Base-by-base conservation (phyloP, 2,329 filamentous ascomycete species). In the Colletotrichum sp. region DNA sequence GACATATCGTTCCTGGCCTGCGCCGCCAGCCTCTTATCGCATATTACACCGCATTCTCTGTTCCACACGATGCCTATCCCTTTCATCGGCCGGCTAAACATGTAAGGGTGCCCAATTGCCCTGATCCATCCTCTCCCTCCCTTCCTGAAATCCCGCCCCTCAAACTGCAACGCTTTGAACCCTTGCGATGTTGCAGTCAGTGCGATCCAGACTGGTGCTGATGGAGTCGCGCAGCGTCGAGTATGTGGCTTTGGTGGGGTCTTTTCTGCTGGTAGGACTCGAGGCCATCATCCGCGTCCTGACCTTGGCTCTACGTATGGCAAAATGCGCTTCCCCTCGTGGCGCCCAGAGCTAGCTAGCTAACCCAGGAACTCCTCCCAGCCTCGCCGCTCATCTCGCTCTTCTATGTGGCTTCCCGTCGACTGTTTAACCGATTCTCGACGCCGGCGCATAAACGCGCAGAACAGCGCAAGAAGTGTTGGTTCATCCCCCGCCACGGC, bases 191-290 rank as follows among this genome's bases (percentile, higher is more conserved):
- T 52, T 70, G 80, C 52, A 60, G 52, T 78, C 57, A 60, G 71
- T 34, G 78, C 78, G 62, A 70, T 62, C 57, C 21, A 32, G 49
- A 34, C 63, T 72, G 69, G 62, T 39, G 72, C 74, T 76, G 30
- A 76, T 69, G 74, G 64, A 63, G 44, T 74, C 67, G 30, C 26
- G 28, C 78, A 96, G 94, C 84, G 90, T 90, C 85, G 96, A 99
- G 87, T 99, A 99, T 87, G 86, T 98, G 78, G 95, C 96, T 52
- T 91, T 99, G 59, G 86, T 97, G 63, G 92, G 93, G 71, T 99
- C 96, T 9, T 94, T 99, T 81, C 81, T 95, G 68, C 91, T 99
- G 49, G 93, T 99, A 75, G 90, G 92, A 63, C 89, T 98, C 79
- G 97, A 99, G 85, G 93, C 93, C 72, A 82, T 98, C 76, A 94